Conservation (phyloP, 192 early-diverging fungal species). For the Backusella psychrophila region DNA sequence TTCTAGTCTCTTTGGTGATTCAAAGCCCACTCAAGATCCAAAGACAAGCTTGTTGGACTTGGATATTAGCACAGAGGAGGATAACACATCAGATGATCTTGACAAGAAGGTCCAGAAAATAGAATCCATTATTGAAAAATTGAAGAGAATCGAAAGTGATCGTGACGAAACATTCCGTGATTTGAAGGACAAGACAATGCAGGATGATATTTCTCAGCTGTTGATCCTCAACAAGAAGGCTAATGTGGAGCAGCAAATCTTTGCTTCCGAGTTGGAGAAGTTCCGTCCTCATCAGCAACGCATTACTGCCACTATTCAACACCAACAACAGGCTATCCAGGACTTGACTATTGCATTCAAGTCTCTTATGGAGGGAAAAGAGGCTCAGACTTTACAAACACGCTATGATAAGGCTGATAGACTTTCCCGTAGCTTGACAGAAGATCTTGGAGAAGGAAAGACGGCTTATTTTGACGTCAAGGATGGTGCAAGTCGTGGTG, state of each 20-base stretch:
- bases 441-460: conserved; percentile 66
- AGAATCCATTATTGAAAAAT: conserved; percentile 58
- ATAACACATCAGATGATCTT: conserved; percentile 30
- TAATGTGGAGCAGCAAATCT: conserved; percentile 82
- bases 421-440: conserved; percentile 59
- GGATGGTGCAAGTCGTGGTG: conserved; percentile 54
- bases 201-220: conserved; percentile 88
- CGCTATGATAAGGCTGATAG: conserved; percentile 67
- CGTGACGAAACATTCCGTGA: conserved; percentile 66
- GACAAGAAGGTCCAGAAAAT: conserved; percentile 58
- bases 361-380: conserved; percentile 67
- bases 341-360: conserved; percentile 77
- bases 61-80: conserved; percentile 39
- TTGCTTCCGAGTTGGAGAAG: conserved; percentile 90
- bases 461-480: conserved; percentile 64
- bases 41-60: conserved; percentile 52
- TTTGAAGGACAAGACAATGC: conserved; percentile 75
- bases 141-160: conserved; percentile 71
- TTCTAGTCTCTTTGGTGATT: conserved; percentile 10
- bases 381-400: conserved; percentile 62
- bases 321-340: conserved; percentile 72
- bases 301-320: conserved; percentile 69
- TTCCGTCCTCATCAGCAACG: conserved; percentile 77
- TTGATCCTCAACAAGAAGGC: conserved; percentile 77
- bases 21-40: conserved; percentile 19